These are phyloP conservation scores for Plectosphaerella cucumerina DNA, from an alignment of 2,329 filamentous ascomycete genomes.

Conservation along the genomic window DNA sequence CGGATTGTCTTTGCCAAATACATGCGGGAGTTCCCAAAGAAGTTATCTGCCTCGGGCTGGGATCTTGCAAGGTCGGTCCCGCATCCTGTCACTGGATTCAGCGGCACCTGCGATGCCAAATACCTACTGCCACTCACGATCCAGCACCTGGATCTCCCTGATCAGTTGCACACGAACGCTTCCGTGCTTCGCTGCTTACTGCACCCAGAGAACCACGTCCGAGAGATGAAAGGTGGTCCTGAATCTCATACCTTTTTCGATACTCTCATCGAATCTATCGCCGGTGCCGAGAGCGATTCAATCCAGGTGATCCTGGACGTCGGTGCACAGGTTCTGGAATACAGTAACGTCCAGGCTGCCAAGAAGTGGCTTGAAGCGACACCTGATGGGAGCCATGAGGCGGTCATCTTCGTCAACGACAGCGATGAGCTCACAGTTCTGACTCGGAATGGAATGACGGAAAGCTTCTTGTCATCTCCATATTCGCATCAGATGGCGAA, in stretches of 20 bases:
- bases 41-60: constrained; percentile 65
- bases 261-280: neutral
- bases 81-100: constrained; percentile 60
- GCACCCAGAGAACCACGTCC: constrained; percentile 42
- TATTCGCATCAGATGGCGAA: constrained; percentile 50
- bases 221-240: constrained; percentile 13
- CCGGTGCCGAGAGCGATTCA: constrained; percentile 4
- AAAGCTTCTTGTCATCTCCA: constrained; percentile 53
- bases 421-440: constrained; percentile 51
- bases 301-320: constrained; percentile 65
- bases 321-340: constrained; percentile 65
- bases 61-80: constrained; percentile 48
- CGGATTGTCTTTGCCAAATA: constrained; percentile 57
- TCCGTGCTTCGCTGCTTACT: constrained; percentile 59
- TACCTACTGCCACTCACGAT: constrained; percentile 54
- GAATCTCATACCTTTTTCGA: constrained; percentile 17
- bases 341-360: constrained; percentile 52
- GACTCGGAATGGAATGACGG: constrained; percentile 38
- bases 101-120: constrained; percentile 62
- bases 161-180: constrained; percentile 63
- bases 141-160: constrained; percentile 47
- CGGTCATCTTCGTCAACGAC: constrained; percentile 54
- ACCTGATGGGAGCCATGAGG: constrained; percentile 24
- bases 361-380: constrained; percentile 43
- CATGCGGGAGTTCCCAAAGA: constrained; percentile 58